Base-by-base conservation (phyloP, 768 basidiomycete genomes). In the Leccinum subgranulosum region DNA sequence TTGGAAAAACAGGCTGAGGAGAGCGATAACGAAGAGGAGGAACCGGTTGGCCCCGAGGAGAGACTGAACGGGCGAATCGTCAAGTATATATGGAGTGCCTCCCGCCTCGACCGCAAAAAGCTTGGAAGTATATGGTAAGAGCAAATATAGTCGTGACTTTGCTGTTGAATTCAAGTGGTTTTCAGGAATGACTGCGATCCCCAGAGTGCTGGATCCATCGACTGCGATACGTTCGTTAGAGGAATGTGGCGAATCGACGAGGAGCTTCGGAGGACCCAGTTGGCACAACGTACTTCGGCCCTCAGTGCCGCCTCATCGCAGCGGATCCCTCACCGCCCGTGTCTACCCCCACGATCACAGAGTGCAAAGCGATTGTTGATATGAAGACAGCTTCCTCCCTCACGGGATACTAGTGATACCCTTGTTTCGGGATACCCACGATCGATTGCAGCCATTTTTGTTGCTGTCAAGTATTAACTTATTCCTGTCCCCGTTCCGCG, bases 211-310 rank as follows among this genome's bases (percentile, higher is more conserved):
- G 89, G 88, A 3, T 76, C 76, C n/a, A 75, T 93, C 11, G 81
- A 84, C 60, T 75, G 83, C 5, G 87, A 88, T 17, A 76, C 75
- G 17, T 93, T 93, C 62, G 80, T 84, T 41, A 81, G 79, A 60
- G 91, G 89, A 51, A 91, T 92, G 88, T 92, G 90, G 90, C 83
- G 84, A 36, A 88, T 93, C 28, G 90, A 93, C 71, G 88, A 90
- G 70, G 90, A 91, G 62, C 81, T 92, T 12, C 77, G 87, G n/a
- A 80, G 83, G 48, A 78, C 80, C 6, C 82, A 86, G 47, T 60
- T 76, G 29, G 72, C 62, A n/a, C 64, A 62, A 39, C 69, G 67
- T 45, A 58, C 66, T 41, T 75, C 67, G 12, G 71, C 72, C 17
- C 69, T 73, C 46, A 71, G 62, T 28, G 69, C 61, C 2, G 71